phyloP scores from a whole-genome alignment of 805 yeast species.

The Candida pseudofarinosa region DNA sequence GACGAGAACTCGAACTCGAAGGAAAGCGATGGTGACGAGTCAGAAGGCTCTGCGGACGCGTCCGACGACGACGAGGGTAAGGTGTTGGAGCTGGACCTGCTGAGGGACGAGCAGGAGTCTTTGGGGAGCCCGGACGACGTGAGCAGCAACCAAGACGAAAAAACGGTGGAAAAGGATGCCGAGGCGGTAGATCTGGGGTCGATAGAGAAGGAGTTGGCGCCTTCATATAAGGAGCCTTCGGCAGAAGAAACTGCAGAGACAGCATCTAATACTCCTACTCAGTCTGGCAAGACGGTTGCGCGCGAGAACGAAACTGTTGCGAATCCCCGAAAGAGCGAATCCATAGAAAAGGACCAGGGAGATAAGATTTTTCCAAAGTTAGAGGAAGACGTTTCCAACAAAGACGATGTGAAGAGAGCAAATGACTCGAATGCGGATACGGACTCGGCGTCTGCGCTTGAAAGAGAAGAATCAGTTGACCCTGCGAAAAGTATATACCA shows the following conservation, averaged over 20 bases:
- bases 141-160: background rate
- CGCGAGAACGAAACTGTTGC: too few species aligned
- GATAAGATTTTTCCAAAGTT: constrained; percentile 1
- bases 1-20: background rate
- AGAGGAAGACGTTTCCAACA: constrained; percentile 10
- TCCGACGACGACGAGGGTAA: background rate
- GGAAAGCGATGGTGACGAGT: constrained; percentile 3
- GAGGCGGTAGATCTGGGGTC: too few species aligned
- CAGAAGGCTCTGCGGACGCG: background rate
- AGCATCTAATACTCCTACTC: too few species aligned
- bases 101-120: background rate
- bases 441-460: background rate
- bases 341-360: background rate
- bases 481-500: background rate
- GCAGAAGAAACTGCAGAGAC: too few species aligned
- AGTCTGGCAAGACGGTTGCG: too few species aligned
- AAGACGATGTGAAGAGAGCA: constrained; percentile 4
- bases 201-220: too few species aligned
- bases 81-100: background rate
- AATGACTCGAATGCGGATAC: background rate
- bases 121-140: too few species aligned
- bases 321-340: too few species aligned
- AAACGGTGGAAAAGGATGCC: background rate
- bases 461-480: background rate
- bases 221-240: too few species aligned